Percentiles rank a stretch among this genome's conserved stretches.
These are phyloP conservation scores for Salix dunnii DNA, from an alignment of 345 rosid species.

Conservation along the genomic window DNA sequence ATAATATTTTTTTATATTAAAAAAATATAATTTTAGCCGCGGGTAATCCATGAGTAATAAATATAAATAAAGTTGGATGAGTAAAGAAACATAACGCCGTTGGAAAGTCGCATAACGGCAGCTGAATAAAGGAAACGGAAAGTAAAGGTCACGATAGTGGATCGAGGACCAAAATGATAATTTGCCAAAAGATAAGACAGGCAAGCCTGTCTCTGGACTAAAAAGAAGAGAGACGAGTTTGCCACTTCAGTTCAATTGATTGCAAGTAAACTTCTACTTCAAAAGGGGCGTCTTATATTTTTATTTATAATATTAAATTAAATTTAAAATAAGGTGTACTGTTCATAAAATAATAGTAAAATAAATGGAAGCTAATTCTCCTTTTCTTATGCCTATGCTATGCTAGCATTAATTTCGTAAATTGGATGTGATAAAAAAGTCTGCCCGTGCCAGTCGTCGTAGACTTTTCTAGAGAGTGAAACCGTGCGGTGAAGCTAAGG, in stretches of 20 bases:
- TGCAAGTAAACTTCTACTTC: no score
- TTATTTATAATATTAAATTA: no score
- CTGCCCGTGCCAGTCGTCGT: slow-evolving; percentile 2
- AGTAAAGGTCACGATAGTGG: slow-evolving; percentile 14
- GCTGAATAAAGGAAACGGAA: not conserved
- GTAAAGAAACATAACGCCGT: not conserved
- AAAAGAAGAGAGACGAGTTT: no score
- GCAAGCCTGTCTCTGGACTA: no score
- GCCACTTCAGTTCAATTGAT: no score
- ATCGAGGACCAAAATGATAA: slow-evolving; percentile 8
- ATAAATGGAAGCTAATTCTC: not conserved
- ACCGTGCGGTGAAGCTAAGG: slow-evolving; percentile 28
- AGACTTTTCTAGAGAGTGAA: slow-evolving; percentile 7
- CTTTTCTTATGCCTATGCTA: not conserved
- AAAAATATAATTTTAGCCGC: no score
- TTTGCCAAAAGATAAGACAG: not conserved
- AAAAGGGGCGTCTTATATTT: not conserved
- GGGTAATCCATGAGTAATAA: no score
- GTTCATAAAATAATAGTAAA: not conserved
- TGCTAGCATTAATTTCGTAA: not conserved
- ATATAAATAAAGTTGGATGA: no score
- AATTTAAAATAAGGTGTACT: no score
- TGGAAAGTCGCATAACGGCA: not conserved
- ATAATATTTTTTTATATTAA: no score
- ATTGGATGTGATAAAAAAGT: slow-evolving; percentile 30